A percentile compares a stretch with the other conserved stretches of the same genome.
phyloP scores from a whole-genome alignment of 495 filamentous ascomycete species.

The Aspergillus incahuasiensis region DNA sequence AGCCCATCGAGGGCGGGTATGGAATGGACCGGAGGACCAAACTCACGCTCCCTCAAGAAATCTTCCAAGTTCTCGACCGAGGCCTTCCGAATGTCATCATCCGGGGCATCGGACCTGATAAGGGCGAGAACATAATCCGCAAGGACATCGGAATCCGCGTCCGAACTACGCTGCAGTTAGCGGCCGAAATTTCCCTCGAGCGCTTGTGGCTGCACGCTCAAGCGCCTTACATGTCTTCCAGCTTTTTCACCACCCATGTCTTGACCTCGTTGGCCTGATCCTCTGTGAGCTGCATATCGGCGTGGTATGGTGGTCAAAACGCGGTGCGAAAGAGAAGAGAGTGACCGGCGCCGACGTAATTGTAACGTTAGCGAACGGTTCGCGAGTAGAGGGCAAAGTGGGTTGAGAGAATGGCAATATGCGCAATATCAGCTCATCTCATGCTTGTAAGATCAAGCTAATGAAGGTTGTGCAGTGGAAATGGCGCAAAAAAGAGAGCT shows the following conservation, averaged over 20 bases:
- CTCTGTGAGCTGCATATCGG: constrained; percentile 72
- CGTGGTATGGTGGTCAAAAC: background rate
- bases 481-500: constrained; percentile 1
- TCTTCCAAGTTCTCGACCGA: constrained; percentile 79
- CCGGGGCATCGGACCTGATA: constrained; percentile 70
- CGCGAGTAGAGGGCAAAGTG: no score
- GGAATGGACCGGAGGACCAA: no score
- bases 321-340: background rate
- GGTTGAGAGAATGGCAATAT: background rate
- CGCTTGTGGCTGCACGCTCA: background rate
- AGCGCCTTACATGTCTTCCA: constrained; percentile 79
- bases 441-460: background rate
- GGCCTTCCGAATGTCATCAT: constrained; percentile 65
- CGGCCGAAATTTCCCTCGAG: background rate
- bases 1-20: background rate
- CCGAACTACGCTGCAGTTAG: constrained; percentile 56
- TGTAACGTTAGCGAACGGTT: background rate
- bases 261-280: constrained; percentile 70
- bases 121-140: constrained; percentile 96
- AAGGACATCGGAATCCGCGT: constrained; percentile 91
- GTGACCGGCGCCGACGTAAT: background rate
- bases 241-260: constrained; percentile 81
- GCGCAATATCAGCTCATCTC: constrained; percentile 2
- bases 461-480: background rate
- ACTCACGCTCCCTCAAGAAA: constrained; percentile 77